Evolutionary conservation across 2,329 filamentous ascomycete genomes (phyloP).

Genomic region (Hymenoscyphus albidus): DNA sequence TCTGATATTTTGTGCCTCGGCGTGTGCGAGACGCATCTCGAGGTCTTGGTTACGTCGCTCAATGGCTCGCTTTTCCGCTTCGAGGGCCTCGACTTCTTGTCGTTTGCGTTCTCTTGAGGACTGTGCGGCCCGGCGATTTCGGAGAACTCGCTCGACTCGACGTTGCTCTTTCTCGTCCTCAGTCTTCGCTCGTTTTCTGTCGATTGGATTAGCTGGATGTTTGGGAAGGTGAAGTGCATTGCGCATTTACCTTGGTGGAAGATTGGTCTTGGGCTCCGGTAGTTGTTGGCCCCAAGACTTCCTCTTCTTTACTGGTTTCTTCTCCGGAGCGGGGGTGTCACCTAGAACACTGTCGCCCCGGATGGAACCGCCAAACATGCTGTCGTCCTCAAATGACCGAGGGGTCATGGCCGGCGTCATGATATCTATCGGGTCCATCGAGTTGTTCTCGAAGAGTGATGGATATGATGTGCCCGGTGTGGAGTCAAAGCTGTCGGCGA

Average conservation of each 20-base stretch:
- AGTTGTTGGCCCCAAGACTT: conserved; percentile 99
- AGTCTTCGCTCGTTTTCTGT: conserved; percentile 93
- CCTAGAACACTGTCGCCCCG: conserved; percentile 26
- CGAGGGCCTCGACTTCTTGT: conserved; percentile 78
- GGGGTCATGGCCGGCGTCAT: conserved; percentile 36
- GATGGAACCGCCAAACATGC: conserved; percentile 31
- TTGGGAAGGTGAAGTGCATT: conserved; percentile 7
- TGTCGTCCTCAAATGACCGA: conserved; percentile 34
- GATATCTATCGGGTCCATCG: conserved; percentile 28
- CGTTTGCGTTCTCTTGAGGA: conserved; percentile 72
- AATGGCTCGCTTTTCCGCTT: conserved; percentile 58
- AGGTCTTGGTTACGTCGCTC: conserved; percentile 71
- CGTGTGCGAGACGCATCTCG: conserved; percentile 51
- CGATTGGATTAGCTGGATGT: conserved; percentile 19
- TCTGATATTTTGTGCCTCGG: conserved; percentile 29
- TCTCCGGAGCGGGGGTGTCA: conserved; percentile 43
- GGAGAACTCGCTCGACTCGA: conserved; percentile 92
- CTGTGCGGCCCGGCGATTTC: conserved; percentile 92
- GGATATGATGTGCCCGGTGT: conserved; percentile 33
- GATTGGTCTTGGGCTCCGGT: conserved; percentile 92
- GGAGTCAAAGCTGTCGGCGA: conserved; percentile 35
- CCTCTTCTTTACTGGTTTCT: conserved; percentile 83
- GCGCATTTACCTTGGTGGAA: conserved; percentile 72
- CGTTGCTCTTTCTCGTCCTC: conserved; percentile 99
- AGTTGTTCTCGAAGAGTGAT: conserved; percentile 31